A percentile compares a stretch with the other conserved stretches of the same genome.
phyloP scores from a whole-genome alignment of 2,329 filamentous ascomycete genomes.

The Amesomyces nigricolor region DNA sequence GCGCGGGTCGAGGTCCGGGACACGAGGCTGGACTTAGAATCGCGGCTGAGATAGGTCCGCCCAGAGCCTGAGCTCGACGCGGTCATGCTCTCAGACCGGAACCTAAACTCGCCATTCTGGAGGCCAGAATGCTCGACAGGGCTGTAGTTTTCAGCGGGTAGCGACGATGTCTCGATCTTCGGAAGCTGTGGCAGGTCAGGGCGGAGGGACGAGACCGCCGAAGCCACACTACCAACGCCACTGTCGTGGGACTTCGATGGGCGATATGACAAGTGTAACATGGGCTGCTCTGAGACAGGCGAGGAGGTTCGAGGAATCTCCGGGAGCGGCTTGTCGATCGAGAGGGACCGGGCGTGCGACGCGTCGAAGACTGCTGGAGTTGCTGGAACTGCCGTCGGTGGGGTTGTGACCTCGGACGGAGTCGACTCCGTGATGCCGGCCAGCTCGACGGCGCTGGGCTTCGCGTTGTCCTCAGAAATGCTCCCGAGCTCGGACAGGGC shows the following conservation, averaged over 20 bases:
- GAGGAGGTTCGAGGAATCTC: conserved; percentile 54
- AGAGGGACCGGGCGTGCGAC: conserved; percentile 36
- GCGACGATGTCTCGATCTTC: conserved; percentile 48
- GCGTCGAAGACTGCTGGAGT: conserved; percentile 29
- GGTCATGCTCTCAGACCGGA: conserved; percentile 63
- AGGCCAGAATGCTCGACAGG: conserved; percentile 40
- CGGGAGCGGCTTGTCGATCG: conserved; percentile 63
- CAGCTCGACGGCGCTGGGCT: conserved; percentile 31
- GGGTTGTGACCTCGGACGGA: conserved; percentile 28
- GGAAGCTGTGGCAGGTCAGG: conserved; percentile 51
- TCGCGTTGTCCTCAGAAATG: conserved; percentile 33
- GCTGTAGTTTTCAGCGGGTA: conserved; percentile 44
- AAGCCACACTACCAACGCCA: conserved; percentile 36
- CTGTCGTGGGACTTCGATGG: conserved; percentile 42
- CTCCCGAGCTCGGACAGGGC: conserved; percentile 47
- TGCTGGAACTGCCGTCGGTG: conserved; percentile 31
- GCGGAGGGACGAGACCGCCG: conserved; percentile 44
- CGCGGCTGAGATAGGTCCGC: conserved; percentile 71
- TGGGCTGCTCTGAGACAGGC: conserved; percentile 29
- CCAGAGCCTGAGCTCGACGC: conserved; percentile 72
- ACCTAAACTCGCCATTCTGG: conserved; percentile 48
- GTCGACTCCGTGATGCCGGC: conserved; percentile 37
- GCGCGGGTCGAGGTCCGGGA: conserved; percentile 83
- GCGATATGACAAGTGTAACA: conserved; percentile 30
- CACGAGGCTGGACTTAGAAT: conserved; percentile 72